Evolutionary conservation across 768 basidiomycete species (phyloP), one percentile per base, ranked within the genome.

Genomic region (Macrolepiota albuminosa): DNA sequence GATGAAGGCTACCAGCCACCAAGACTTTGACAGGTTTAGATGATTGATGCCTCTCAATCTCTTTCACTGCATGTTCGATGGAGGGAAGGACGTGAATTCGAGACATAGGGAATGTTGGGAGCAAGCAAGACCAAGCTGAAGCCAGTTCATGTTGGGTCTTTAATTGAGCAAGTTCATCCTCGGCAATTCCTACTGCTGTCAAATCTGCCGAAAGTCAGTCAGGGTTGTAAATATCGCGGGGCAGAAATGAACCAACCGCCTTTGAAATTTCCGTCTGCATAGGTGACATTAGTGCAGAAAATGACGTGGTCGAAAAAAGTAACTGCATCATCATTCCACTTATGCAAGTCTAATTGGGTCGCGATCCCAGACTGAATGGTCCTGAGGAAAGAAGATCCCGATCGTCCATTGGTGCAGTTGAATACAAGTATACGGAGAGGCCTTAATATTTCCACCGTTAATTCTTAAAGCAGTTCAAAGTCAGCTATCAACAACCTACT

Each of bases 221-320:
- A 57, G 51, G 29, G 7, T 53, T 42, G 51, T 21, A 50, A n/a
- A n/a, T 33, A 13, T n/a, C 18, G 18, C 1, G 16, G 3, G 49
- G 34, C 34, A 43, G 2, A 31, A 39, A n/a, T 53, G 37, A 33
- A 66, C 74, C 56, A 66, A 93, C 96, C 96, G 54, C 91, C 90
- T 76, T 98, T 98, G 70, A 86, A 98, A 36, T 81, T 78, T 0
- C 97, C 97, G 63, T 92, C 87, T 1, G 84, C 81, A 68, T 96
- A 99, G 0, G 97, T 99, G 36, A 97, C 90, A 71, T 98, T 99
- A 51, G 94, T 87, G 73, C 95, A 98, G 73, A 99, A 98, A 49
- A 98, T 84, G 59, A 95, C 91, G 53, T 87, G 83, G 67, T 93
- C 83, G 64, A 97, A 97, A 67, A 93, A 87, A 9, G 63, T 62